Base-by-base conservation (phyloP, 371 early-diverging fungal species). In the Mucor piriformis region DNA sequence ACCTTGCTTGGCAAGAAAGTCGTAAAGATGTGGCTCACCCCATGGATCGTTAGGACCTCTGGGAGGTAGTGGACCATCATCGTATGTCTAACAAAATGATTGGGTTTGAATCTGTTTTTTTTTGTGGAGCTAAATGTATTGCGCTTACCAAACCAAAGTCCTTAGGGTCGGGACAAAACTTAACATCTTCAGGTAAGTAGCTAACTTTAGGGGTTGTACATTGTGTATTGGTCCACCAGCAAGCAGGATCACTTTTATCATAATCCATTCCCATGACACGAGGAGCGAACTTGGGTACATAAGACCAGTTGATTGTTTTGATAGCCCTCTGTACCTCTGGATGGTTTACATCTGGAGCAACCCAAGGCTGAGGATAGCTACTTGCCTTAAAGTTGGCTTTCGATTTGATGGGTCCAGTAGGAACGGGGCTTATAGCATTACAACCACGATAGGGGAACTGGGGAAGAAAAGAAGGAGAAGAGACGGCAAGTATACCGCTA, bases 1-100 rank as follows among this genome's bases (percentile, higher is more conserved):
- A 2, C 61, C 35, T 18, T 23, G 33, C 15, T 18, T 10, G 12
- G 69, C 69, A 47, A 69, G 52, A 15, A 69, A 69, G 32, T 69
- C 58, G 35, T 69, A 69, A 21, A 69, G 59, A 50, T 54, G 69
- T 40, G 69, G 69, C 29, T 64, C 64, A 18, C 48, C 69, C 62
- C 65, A 69, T 7, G 44, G 24, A 21, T 69, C 58, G 7, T 64
- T 25, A 12, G 46, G 37, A 24, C 32, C 42, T 18, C 16, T 32
- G 11, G 64, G 63, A 18, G 40, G 53, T 37, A 69, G 64, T 20
- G 69, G 69, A 1, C 69, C 69, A 61, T 69, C 69, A 48, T 69
- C 69, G 12, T 64, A 69, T 3, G 64, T 69, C 59, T 66, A 46
- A 11, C 35, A 12, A 55, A 33, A 34, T 54, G 21, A 40, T n/a